Base-by-base conservation (phyloP, 2,329 filamentous ascomycete genomes). In the Penicillium paneum region DNA sequence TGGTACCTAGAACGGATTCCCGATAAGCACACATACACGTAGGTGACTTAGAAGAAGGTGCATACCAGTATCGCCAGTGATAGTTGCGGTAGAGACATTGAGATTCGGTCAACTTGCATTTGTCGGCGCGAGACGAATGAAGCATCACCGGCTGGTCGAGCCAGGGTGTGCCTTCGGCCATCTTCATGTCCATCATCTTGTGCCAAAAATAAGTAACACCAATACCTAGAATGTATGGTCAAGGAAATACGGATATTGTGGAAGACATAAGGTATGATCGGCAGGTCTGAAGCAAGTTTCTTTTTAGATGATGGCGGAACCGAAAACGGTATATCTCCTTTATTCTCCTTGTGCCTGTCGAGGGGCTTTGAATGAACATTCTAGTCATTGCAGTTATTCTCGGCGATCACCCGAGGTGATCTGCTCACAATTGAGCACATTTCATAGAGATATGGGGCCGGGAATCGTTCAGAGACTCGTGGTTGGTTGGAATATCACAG, bases 1-100 rank as follows among this genome's bases (percentile, higher is more conserved):
- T 81, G 67, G 58, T 82, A 82, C 79, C 79, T 81, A 47, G 26
- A 26, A 41, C 32, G 32, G 5, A 26, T 21, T 26, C 19, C 43
- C 11, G 43, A 45, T 15, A 6, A 15, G n/a, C 24, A 15, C 24
- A 21, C 45, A 13, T 5, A 49, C 21, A 44, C 21, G 17, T 32
- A 31, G 28, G 17, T 31, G 21, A 44, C 26, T 35, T 44, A 10
- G 17, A 17, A n/a, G 6, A 36, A 31, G 7, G 28, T n/a, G 39
- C 49, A 52, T 66, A 71, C 69, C 69, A 71, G 42, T 69, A 68
- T 57, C 67, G 54, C 69, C 69, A 71, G 31, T 57, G 51, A 7
- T 52, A 53, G 5, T 49, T 52, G 10, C 63, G 64, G 59, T 68
- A 70, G 24, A 55, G 64, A 52, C 69, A 71, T 52, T 71, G 68